Percentiles rank a stretch among this genome's conserved stretches.
Conservation (phyloP, 208 protist species). For the Acanthamoeba healyi region DNA sequence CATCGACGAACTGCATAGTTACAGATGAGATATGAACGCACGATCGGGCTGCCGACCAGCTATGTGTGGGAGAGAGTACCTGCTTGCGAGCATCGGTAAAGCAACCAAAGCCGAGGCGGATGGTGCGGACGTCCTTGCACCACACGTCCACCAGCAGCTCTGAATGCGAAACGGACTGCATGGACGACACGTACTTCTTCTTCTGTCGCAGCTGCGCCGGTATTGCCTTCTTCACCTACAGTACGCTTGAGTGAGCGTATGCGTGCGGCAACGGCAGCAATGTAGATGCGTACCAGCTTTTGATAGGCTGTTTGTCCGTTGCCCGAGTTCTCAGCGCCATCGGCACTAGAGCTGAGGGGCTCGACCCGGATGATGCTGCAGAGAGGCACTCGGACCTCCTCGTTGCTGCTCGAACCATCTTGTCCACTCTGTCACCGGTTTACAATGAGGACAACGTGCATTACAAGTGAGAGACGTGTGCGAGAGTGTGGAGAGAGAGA, state of each 20-base stretch:
- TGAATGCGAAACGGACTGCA: background rate
- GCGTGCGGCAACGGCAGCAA: background rate
- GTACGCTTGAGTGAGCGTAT: background rate
- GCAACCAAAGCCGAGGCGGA: slow-evolving; percentile 24
- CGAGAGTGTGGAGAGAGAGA: background rate
- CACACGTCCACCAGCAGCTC: slow-evolving; percentile 14
- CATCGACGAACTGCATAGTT: slow-evolving; percentile 30
- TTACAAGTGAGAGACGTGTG: background rate
- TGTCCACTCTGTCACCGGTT: background rate
- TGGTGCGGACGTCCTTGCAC: slow-evolving; percentile 38
- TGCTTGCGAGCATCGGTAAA: slow-evolving; percentile 34
- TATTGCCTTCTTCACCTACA: slow-evolving; percentile 12
- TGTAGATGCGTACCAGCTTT: background rate
- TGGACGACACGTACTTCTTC: slow-evolving; percentile 24
- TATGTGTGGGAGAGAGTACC: background rate
- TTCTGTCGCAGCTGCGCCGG: slow-evolving; percentile 8
- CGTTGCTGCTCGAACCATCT: background rate
- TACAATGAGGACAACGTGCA: background rate
- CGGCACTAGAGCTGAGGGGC: background rate
- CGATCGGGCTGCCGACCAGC: background rate
- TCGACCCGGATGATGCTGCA: slow-evolving; percentile 33
- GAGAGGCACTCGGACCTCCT: slow-evolving; percentile 18
- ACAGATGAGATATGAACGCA: background rate
- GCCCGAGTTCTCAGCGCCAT: background rate
- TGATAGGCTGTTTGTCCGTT: slow-evolving; percentile 16